Conservation (phyloP, 192 early-diverging fungal genomes). For the Phycomyces nitens region DNA sequence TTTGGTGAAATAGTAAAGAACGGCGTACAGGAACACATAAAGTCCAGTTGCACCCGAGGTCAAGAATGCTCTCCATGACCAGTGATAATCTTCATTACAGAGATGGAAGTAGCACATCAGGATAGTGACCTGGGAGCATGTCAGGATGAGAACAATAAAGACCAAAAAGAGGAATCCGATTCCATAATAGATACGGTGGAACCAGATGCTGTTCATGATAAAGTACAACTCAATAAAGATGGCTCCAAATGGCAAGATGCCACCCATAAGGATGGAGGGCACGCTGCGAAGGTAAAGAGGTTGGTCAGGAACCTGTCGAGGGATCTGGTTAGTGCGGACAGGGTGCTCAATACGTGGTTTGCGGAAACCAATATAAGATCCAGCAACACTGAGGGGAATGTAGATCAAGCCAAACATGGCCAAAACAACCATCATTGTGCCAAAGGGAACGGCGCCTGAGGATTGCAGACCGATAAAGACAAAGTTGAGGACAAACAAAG, state of each 20-base stretch:
- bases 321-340: slow-evolving; percentile 90
- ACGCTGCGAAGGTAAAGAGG: slow-evolving; percentile 76
- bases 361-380: slow-evolving; percentile 70
- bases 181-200: slow-evolving; percentile 90
- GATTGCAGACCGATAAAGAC: slow-evolving; percentile 77
- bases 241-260: slow-evolving; percentile 87
- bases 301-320: slow-evolving; percentile 89
- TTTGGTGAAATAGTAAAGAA: slow-evolving; percentile 83
- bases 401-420: slow-evolving; percentile 79
- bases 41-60: slow-evolving; percentile 83
- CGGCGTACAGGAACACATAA: slow-evolving; percentile 88
- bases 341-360: slow-evolving; percentile 68
- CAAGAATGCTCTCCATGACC: slow-evolving; percentile 90
- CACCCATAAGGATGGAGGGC: slow-evolving; percentile 74
- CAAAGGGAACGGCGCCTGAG: slow-evolving; percentile 86
- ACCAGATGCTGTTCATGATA: slow-evolving; percentile 94
- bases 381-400: slow-evolving; percentile 80
- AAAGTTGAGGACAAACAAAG: slow-evolving; percentile 78
- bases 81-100: slow-evolving; percentile 79
- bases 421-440: slow-evolving; percentile 81
- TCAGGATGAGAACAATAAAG: slow-evolving; percentile 79
- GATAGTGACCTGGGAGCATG: slow-evolving; percentile 83
- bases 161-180: slow-evolving; percentile 91
- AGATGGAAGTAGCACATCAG: slow-evolving; percentile 89
- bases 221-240: slow-evolving; percentile 98